Evolutionary conservation across 139 green algal genomes (phyloP).

Genomic region (Chlamydomonas sp.): DNA sequence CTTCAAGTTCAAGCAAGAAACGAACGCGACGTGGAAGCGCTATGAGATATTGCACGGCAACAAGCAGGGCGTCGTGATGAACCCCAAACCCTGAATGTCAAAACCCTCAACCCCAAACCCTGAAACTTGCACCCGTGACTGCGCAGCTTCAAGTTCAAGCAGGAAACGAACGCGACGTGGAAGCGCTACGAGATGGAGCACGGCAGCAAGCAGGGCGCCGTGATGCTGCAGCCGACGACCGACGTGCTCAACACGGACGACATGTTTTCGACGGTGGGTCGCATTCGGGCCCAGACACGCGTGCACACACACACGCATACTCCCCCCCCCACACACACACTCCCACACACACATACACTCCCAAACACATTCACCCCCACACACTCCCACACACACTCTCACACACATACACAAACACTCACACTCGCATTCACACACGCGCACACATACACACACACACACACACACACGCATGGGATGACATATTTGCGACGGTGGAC

Average conservation of each 20-base stretch:
- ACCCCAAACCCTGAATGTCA: no score
- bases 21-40: conserved; percentile 18
- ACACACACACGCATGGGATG: no score
- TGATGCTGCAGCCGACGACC: conserved; percentile 13
- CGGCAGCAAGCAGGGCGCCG: conserved; percentile 11
- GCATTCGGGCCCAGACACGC: no score
- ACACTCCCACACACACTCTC: no score
- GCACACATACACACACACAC: no score
- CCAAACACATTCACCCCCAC: no score
- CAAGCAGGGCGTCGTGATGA: conserved; percentile 8
- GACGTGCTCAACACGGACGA: conserved; percentile 23
- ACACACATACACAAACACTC: no score
- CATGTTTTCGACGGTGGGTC: conserved; percentile 24
- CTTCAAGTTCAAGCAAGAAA: conserved; percentile 33
- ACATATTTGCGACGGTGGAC: no score
- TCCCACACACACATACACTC: no score
- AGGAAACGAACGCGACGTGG: conserved; percentile 14
- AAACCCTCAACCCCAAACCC: no score
- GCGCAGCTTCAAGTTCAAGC: background rate
- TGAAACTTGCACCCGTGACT: background rate
- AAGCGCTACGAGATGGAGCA: conserved; percentile 27
- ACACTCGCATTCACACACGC: no score
- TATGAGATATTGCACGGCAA: conserved; percentile 27
- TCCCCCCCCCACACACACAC: no score
- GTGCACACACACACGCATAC: background rate